Evolutionary conservation across 2,329 filamentous ascomycete genomes (phyloP).

Genomic region (Annulohypoxylon truncatum): DNA sequence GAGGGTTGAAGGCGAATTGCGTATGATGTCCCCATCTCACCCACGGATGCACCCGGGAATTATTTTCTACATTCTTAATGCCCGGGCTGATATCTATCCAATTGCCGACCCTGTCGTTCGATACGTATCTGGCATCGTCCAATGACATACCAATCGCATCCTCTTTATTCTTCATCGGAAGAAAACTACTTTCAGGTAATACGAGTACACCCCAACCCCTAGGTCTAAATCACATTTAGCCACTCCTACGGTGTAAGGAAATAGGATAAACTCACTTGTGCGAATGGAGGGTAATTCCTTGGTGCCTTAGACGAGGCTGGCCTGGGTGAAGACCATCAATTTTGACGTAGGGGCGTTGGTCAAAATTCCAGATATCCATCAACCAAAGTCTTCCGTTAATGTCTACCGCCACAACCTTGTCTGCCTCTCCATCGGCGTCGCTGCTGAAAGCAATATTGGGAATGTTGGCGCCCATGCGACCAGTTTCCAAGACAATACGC

Average conservation of each 20-base stretch:
- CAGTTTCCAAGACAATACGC: conserved; percentile 61
- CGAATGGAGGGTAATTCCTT: background rate
- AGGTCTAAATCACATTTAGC: conserved; percentile 41
- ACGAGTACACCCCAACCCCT: conserved; percentile 63
- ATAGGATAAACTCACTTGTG: conserved; percentile 27
- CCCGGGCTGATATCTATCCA: conserved; percentile 46
- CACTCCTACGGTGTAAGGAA: background rate
- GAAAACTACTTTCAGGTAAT: conserved; percentile 58
- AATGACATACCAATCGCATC: conserved; percentile 50
- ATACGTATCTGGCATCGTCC: conserved; percentile 39
- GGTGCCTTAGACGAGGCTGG: conserved; percentile 1
- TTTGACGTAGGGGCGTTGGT: conserved; percentile 18
- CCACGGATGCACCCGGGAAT: conserved; percentile 46
- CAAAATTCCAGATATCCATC: conserved; percentile 63
- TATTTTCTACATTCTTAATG: conserved; percentile 42
- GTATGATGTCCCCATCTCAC: conserved; percentile 30
- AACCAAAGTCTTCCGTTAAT: conserved; percentile 62
- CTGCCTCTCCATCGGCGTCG: conserved; percentile 59
- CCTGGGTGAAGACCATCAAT: conserved; percentile 37
- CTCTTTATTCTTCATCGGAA: conserved; percentile 45
- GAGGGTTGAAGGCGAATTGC: conserved; percentile 33
- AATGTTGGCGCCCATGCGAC: conserved; percentile 58
- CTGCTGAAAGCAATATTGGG: conserved; percentile 65
- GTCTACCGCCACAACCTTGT: conserved; percentile 63
- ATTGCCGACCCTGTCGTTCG: conserved; percentile 33